Base-by-base conservation (phyloP, 805 yeast genomes). In the Teunomyces kruisii region DNA sequence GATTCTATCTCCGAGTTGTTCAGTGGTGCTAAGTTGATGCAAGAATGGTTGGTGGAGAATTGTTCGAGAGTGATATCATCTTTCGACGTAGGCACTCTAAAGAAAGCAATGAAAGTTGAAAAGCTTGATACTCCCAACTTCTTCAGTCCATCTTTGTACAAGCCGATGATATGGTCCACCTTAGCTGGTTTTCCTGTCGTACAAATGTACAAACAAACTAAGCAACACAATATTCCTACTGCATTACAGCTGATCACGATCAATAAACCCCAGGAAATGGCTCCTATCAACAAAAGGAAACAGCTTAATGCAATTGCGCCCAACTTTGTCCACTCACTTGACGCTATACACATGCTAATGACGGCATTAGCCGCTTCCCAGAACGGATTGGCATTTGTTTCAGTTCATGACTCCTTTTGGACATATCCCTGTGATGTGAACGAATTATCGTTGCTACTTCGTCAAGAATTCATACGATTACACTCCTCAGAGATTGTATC, bases 401-500 rank as follows among this genome's bases (percentile, higher is more conserved):
- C 73, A 0, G 74, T 72, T 6, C 77, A 72, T 49, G 77, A 72
- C 50, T 69, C 74, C 13, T 72, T 59, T 48, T 72, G 77, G 77
- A 72, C 77, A 3, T 62, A 65, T 43, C 59, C 75, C 0, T 32
- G 57, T 10, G 61, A 63, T 28, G 72, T 64, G 6, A 61, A 54
- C 10, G 29, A 36, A 10, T 58, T 72, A 13, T 57, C 64, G 2
- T 38, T 27, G 4, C 38, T 62, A 1, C 44, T 72, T 6, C 48
- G 78, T 15, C 55, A 69, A 26, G 64, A 64, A 45, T 72, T 72
- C 48, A 59, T 72, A 4, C 47, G 64, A 4, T 52, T 72, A 27
- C 70, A 72, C 46, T 37, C 60, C 1, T 48, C 59, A 1, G 58
- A 59, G 6, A 53, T 68, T 12, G 45, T 68, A 5, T 57, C 53